phyloP scores from a whole-genome alignment of 164 flowering plant species.

The Vitis rotundifolia region DNA sequence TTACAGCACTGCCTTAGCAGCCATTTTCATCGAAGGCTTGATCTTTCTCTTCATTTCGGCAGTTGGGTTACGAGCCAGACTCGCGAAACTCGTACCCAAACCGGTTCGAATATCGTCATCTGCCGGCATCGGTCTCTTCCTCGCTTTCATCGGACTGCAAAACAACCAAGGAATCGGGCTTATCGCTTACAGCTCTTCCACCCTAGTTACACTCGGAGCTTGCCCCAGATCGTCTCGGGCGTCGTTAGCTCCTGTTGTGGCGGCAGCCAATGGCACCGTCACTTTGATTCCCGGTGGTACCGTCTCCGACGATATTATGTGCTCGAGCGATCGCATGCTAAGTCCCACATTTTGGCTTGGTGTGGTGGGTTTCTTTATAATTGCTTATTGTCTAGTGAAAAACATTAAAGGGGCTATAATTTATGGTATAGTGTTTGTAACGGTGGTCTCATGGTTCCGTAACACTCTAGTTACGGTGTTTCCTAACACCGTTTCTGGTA shows the following conservation, averaged over 20 bases:
- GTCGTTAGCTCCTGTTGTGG: slow-evolving; percentile 62
- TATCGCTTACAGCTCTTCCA: slow-evolving; percentile 69
- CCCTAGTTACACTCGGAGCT: slow-evolving; percentile 75
- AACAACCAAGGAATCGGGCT: slow-evolving; percentile 81
- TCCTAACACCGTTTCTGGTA: slow-evolving; percentile 64
- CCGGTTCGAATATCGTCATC: slow-evolving; percentile 82
- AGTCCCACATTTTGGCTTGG: slow-evolving; percentile 93
- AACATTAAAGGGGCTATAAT: slow-evolving; percentile 88
- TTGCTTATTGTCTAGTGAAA: slow-evolving; percentile 67
- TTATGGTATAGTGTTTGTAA: slow-evolving; percentile 86
- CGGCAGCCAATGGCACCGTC: slow-evolving; percentile 60
- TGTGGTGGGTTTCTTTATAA: slow-evolving; percentile 73
- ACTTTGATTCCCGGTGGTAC: slow-evolving; percentile 57
- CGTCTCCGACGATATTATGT: slow-evolving; percentile 59
- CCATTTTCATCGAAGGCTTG: slow-evolving; percentile 78
- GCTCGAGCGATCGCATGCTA: slow-evolving; percentile 63
- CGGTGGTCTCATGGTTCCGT: slow-evolving; percentile 93
- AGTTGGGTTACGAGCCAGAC: slow-evolving; percentile 65
- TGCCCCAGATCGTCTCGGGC: slow-evolving; percentile 64
- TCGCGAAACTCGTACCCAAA: slow-evolving; percentile 80
- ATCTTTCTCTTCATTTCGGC: slow-evolving; percentile 73
- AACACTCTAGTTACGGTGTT: slow-evolving; percentile 73
- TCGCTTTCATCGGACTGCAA: slow-evolving; percentile 89
- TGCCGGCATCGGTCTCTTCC: slow-evolving; percentile 87
- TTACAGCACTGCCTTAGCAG: slow-evolving; percentile 64